A percentile compares a stretch with the other conserved stretches of the same genome.
These are phyloP conservation scores for Boletus sp. DNA, from an alignment of 1,284 basidiomycete genomes.

Conservation along the genomic window DNA sequence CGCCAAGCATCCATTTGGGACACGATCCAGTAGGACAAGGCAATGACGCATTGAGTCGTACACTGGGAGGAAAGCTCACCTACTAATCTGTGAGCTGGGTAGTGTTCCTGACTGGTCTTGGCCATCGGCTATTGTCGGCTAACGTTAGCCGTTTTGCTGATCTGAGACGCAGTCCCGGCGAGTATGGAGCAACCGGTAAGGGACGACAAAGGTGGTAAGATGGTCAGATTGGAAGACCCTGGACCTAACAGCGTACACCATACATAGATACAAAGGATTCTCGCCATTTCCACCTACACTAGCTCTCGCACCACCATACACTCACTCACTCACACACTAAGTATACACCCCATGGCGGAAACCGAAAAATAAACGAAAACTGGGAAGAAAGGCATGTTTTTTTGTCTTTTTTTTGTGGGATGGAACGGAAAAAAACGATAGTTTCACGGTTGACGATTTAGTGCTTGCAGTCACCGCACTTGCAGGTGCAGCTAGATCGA, in stretches of 20 bases:
- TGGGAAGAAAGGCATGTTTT: too few species aligned
- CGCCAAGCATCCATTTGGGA: too few species aligned
- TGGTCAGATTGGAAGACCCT: background rate
- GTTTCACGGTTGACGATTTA: background rate
- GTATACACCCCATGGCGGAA: background rate
- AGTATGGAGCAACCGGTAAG: background rate
- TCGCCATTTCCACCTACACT: background rate
- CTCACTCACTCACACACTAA: background rate
- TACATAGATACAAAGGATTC: background rate
- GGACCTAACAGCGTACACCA: background rate
- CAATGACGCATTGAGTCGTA: background rate
- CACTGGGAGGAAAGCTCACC: background rate
- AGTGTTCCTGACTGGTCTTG: too few species aligned
- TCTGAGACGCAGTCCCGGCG: background rate
- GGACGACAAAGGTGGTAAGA: background rate
- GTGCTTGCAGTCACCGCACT: constrained; percentile 22
- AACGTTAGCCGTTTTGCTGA: too few species aligned
- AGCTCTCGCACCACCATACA: background rate
- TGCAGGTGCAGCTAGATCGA: constrained; percentile 18
- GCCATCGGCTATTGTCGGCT: too few species aligned
- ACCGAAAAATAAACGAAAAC: too few species aligned
- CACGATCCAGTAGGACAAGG: background rate
- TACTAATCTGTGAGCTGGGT: too few species aligned
- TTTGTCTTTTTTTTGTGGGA: too few species aligned
- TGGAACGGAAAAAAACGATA: too few species aligned